Conservation (phyloP, 345 rosid genomes). For the Lenwebbia sp. region DNA sequence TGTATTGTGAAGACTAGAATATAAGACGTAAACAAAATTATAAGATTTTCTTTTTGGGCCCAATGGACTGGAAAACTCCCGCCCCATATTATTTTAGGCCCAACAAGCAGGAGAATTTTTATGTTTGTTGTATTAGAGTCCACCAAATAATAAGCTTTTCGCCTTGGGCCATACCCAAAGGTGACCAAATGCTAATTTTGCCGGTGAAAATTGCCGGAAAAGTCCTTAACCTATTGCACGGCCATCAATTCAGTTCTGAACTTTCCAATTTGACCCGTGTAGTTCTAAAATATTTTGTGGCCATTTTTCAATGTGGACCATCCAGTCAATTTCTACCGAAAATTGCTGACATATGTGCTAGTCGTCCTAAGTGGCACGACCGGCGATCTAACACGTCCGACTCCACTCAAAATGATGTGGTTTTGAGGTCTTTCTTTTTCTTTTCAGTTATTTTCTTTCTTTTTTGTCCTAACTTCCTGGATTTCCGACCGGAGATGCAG, state of each 20-base stretch:
- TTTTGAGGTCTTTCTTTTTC: background rate
- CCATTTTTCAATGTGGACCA: accelerated
- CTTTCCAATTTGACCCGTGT: accelerated
- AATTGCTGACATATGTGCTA: accelerated
- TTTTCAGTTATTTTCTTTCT: background rate
- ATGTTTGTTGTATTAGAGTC: background rate
- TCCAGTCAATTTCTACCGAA: accelerated
- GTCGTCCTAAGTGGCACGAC: accelerated
- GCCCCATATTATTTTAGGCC: background rate
- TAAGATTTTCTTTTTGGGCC: background rate
- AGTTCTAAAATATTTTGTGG: background rate
- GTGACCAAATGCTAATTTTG: background rate
- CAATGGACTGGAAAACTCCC: background rate
- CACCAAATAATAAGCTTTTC: background rate
- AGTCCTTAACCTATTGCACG: background rate
- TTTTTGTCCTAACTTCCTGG: background rate
- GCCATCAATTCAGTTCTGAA: accelerated
- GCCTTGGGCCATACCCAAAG: background rate
- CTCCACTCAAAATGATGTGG: accelerated
- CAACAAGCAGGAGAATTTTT: background rate
- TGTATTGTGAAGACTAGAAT: background rate
- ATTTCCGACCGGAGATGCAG: background rate
- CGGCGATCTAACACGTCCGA: accelerated
- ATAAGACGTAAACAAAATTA: background rate
- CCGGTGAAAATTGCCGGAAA: background rate